Evolutionary conservation across 1,139 yeast species (phyloP).

Genomic region (Candida dubliniensis): DNA sequence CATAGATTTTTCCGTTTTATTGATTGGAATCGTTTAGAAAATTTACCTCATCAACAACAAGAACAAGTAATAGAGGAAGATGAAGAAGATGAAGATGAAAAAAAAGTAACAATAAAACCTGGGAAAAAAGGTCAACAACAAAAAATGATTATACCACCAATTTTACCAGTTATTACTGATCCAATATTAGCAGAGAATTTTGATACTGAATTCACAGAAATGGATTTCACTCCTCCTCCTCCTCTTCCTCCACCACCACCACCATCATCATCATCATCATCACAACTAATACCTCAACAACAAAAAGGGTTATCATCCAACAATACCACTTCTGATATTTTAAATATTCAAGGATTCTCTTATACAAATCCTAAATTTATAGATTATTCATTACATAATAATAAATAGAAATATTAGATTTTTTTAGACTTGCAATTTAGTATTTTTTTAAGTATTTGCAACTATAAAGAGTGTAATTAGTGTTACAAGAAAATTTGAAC

Average conservation of each 20-base stretch:
- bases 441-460: not conserved
- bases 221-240: constrained; percentile 49
- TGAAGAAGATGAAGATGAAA: not conserved
- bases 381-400: constrained; percentile 9
- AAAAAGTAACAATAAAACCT: too few species aligned
- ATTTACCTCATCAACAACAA: constrained; percentile 30
- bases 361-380: constrained; percentile 44
- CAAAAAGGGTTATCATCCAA: constrained; percentile 12
- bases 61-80: too few species aligned
- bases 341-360: constrained; percentile 45
- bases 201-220: constrained; percentile 82
- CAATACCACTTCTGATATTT: constrained; percentile 25
- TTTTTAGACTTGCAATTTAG: not conserved
- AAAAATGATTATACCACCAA: constrained; percentile 59
- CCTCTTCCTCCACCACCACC: constrained; percentile 23
- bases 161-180: constrained; percentile 80
- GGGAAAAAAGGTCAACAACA: too few species aligned
- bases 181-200: constrained; percentile 90
- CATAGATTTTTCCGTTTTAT: constrained; percentile 80
- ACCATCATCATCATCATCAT: too few species aligned
- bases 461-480: too few species aligned
- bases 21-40: constrained; percentile 70
- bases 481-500: too few species aligned
- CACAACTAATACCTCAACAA: too few species aligned
- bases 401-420: not conserved